phyloP scores from a whole-genome alignment of 768 basidiomycete species.

The Postia placenta region DNA sequence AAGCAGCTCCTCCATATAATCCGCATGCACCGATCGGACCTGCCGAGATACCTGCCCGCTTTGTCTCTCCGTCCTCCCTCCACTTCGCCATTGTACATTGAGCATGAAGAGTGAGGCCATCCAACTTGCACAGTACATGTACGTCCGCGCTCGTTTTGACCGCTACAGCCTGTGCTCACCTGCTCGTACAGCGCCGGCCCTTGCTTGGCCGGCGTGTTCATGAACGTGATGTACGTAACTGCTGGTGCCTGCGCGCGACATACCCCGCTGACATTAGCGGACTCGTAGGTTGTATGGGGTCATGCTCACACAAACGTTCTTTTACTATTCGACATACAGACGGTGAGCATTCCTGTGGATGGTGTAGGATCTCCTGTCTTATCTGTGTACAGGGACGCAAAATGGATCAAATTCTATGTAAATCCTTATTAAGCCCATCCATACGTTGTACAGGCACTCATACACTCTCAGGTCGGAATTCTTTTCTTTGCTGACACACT shows the following conservation, averaged over 20 bases:
- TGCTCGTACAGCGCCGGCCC: background rate
- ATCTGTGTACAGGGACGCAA: slow-evolving; percentile 11
- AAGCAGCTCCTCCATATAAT: background rate
- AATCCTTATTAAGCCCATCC: background rate
- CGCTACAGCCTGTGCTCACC: background rate
- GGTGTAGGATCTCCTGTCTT: background rate
- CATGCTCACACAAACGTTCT: slow-evolving; percentile 28
- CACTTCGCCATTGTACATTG: background rate
- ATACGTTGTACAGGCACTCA: background rate
- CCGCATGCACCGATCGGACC: background rate
- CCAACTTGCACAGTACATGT: background rate
- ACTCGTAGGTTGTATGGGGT: slow-evolving; percentile 23
- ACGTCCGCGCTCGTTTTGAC: background rate
- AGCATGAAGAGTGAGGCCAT: background rate
- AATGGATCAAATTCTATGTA: slow-evolving; percentile 19
- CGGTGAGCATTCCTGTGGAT: slow-evolving; percentile 7
- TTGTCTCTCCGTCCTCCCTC: background rate
- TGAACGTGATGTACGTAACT: background rate
- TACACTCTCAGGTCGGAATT: slow-evolving; percentile 9
- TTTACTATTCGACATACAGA: slow-evolving; percentile 18
- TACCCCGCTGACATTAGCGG: too few relatives aligned
- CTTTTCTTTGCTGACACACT: slow-evolving; percentile 16
- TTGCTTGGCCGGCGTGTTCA: background rate
- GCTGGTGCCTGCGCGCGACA: too few relatives aligned
- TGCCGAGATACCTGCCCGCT: background rate